Percentiles rank a stretch among this genome's conserved stretches.
Conservation (phyloP, 345 rosid species). For the Eutrema yunnanense region DNA sequence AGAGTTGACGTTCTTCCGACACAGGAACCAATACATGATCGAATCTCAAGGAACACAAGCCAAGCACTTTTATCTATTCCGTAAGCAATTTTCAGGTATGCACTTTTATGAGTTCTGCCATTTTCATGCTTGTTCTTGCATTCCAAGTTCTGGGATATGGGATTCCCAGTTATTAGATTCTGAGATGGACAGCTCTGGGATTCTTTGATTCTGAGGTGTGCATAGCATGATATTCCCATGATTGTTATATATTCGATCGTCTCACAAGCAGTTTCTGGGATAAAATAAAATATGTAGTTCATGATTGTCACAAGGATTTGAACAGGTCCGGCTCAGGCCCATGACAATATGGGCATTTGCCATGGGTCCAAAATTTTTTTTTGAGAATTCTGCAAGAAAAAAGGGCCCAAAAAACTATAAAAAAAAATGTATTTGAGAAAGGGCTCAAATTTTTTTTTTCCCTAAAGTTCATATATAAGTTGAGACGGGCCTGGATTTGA, state of each 20-base stretch:
- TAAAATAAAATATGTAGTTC: conserved; percentile 28
- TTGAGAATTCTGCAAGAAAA: too few relatives aligned
- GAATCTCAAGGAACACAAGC: conserved; percentile 68
- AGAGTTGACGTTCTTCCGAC: conserved; percentile 43
- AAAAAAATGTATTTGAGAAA: too few relatives aligned
- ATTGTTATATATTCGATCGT: conserved; percentile 30
- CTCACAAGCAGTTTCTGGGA: conserved; percentile 30
- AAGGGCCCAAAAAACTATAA: too few relatives aligned
- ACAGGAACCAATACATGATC: conserved; percentile 68
- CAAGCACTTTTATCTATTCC: conserved; percentile 49
- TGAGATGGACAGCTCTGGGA: not conserved
- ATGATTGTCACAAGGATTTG: conserved; percentile 25
- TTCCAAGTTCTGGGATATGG: not conserved
- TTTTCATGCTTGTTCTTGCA: conserved; percentile 8
- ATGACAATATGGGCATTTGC: too few relatives aligned
- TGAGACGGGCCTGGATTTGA: too few relatives aligned
- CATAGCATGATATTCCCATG: conserved; percentile 26
- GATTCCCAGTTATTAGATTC: not conserved
- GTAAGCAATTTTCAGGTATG: not conserved
- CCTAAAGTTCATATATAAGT: too few relatives aligned
- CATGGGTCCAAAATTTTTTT: too few relatives aligned
- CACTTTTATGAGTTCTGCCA: conserved; percentile 24
- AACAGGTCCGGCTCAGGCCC: too few relatives aligned
- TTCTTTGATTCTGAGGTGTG: conserved; percentile 3
- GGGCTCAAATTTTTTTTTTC: too few relatives aligned